Evolutionary conservation across 192 early-diverging fungal species (phyloP).

Genomic region (Chytriomyces sp.): DNA sequence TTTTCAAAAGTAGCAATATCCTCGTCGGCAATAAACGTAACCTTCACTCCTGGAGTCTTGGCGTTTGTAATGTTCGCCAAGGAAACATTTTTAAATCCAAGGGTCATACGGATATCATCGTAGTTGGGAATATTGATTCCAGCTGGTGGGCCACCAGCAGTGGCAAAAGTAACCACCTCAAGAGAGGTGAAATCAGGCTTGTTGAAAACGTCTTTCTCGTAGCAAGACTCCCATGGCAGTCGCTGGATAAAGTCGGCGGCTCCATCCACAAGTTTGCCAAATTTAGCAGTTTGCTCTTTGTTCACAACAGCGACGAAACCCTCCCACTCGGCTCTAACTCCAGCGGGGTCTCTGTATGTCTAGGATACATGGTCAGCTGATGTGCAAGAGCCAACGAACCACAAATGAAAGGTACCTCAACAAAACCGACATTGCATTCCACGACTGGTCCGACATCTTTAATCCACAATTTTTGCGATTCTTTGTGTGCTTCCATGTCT

Average conservation of each 20-base stretch:
- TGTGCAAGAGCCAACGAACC: no score
- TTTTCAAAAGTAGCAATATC: conserved; percentile 54
- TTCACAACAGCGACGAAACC: conserved; percentile 70
- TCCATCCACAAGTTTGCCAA: conserved; percentile 58
- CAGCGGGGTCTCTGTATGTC: conserved; percentile 67
- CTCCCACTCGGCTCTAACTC: conserved; percentile 69
- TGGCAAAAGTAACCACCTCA: conserved; percentile 64
- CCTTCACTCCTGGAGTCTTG: conserved; percentile 53
- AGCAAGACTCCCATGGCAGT: conserved; percentile 59
- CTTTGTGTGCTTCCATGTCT: conserved; percentile 64
- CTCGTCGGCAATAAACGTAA: conserved; percentile 55
- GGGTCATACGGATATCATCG: conserved; percentile 44
- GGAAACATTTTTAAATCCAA: conserved; percentile 68
- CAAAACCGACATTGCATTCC: conserved; percentile 67
- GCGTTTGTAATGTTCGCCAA: conserved; percentile 63
- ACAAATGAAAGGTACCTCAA: conserved; percentile 37
- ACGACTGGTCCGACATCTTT: conserved; percentile 63
- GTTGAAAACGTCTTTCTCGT: conserved; percentile 62
- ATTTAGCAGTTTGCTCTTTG: conserved; percentile 63
- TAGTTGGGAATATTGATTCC: conserved; percentile 52
- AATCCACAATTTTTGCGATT: conserved; percentile 62
- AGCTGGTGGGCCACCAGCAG: conserved; percentile 51
- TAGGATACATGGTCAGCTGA: no score
- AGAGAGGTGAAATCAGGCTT: conserved; percentile 65
- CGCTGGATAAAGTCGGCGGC: conserved; percentile 54